Base-by-base conservation (phyloP, 805 yeast genomes). In the Starmerella stigmatis region DNA sequence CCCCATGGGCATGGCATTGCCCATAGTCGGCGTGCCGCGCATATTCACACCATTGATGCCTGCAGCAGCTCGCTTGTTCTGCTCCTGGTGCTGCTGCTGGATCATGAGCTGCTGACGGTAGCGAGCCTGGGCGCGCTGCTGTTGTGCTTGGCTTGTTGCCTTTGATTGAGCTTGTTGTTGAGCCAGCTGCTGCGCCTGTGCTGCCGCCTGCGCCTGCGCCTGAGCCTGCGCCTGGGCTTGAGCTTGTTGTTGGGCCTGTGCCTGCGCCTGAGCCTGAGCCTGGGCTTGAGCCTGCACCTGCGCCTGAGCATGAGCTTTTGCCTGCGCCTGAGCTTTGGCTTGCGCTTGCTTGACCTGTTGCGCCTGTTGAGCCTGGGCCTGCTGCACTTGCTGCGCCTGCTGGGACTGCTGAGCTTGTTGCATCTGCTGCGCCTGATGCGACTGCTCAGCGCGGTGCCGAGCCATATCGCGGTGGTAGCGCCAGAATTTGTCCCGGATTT, bases 401-500 rank as follows among this genome's bases (percentile, higher is more conserved):
- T n/a, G n/a, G n/a, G n/a, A n/a, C 27, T 33, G 26, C 17, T 33
- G 26, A 26, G 22, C 22, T 22, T 33, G 37, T 13, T 33, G 37
- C 30, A 21, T 11, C 37, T 20, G 37, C 36, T 19, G 36, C 25
- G 19, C 48, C 49, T 17, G 48, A 49, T 55, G 56, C 10, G 45
- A 49, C 37, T 44, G 56, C 3, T 46, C 49, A 12, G 38, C 42
- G 9, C 40, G 40, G 20, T 30, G 40, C 40, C 23, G 21, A 13
- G 67, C 65, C n/a, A 67, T 47, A 28, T 66, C 56, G 38, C 61
- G 29, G 27, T 45, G 31, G 38, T 55, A 59, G 51, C 41, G 54
- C 59, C 56, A 59, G 45, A 55, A 54, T 31, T 50, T 50, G 26
- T 55, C 52, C 35, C 54, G 53, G 41, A 62, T 44, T 33, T 56